These are phyloP conservation scores for Trichoderma atroviride DNA, from an alignment of 2,329 filamentous ascomycete species.

Conservation along the genomic window DNA sequence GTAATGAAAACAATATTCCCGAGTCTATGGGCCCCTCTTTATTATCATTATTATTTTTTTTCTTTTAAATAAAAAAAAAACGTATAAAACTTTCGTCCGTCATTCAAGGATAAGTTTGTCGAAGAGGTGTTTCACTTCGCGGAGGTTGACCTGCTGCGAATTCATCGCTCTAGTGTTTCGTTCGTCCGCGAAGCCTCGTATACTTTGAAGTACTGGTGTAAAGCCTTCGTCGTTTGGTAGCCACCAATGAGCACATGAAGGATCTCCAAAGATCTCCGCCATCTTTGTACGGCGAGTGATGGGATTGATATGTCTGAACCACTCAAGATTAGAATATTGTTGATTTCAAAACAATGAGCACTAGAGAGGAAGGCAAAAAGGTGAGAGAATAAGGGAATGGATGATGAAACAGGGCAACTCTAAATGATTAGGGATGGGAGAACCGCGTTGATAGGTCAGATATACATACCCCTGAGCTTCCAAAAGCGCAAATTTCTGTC, in stretches of 20 bases:
- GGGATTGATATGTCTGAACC: constrained; percentile 77
- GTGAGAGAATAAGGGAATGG: background rate
- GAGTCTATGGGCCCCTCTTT: background rate
- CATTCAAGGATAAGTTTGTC: constrained; percentile 52
- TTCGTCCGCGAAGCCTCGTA: constrained; percentile 81
- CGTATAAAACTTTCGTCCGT: background rate
- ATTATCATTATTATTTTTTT: background rate
- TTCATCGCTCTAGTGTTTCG: constrained; percentile 64
- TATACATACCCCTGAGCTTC: constrained; percentile 74
- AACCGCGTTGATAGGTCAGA: background rate
- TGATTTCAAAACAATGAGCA: background rate
- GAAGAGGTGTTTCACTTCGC: constrained; percentile 76
- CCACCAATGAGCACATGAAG: constrained; percentile 82
- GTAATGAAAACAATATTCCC: background rate
- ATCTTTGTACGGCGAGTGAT: constrained; percentile 73
- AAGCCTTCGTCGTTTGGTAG: constrained; percentile 79
- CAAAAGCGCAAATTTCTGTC: constrained; percentile 75
- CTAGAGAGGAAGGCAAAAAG: background rate
- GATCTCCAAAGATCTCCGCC: constrained; percentile 72
- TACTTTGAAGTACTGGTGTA: constrained; percentile 70
- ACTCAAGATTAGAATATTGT: background rate
- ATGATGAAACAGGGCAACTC: background rate
- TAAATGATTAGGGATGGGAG: background rate
- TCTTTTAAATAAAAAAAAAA: background rate
- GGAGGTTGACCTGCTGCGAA: constrained; percentile 64